Evolutionary conservation across 345 rosid species (phyloP).

Genomic region (Cardamine chenopodiifolia): DNA sequence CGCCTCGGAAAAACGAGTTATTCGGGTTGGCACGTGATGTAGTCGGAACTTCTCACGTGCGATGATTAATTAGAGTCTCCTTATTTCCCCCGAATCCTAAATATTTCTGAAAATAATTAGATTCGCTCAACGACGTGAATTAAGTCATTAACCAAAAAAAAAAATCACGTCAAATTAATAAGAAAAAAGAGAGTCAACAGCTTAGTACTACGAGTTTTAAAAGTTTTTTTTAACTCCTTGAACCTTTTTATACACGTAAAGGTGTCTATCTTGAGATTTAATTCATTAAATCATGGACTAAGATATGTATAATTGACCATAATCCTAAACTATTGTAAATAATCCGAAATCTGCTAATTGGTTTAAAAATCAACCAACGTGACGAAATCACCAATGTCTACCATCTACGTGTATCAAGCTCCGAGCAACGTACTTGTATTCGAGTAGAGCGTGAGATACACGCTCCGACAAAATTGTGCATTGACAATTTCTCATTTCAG

Average conservation of each 20-base stretch:
- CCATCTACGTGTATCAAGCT: background rate
- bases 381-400: background rate
- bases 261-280: background rate
- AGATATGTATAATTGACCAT: background rate
- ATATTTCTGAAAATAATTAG: background rate
- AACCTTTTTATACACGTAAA: conserved; percentile 37
- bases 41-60: conserved; percentile 40
- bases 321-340: background rate
- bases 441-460: background rate
- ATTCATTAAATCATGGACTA: conserved; percentile 5
- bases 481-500: background rate
- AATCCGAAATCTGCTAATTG: background rate
- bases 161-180: background rate
- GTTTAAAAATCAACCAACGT: background rate
- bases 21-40: conserved; percentile 40
- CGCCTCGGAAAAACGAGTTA: conserved; percentile 33
- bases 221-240: background rate
- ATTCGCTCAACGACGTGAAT: background rate
- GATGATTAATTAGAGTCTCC: background rate
- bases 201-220: background rate
- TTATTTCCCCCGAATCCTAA: background rate
- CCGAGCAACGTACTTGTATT: background rate
- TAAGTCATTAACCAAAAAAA: background rate
- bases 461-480: background rate
- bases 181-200: background rate